Evolutionary conservation across 352 stramenopile genomes (phyloP).

Genomic region (Salisapilia sapeloensis): DNA sequence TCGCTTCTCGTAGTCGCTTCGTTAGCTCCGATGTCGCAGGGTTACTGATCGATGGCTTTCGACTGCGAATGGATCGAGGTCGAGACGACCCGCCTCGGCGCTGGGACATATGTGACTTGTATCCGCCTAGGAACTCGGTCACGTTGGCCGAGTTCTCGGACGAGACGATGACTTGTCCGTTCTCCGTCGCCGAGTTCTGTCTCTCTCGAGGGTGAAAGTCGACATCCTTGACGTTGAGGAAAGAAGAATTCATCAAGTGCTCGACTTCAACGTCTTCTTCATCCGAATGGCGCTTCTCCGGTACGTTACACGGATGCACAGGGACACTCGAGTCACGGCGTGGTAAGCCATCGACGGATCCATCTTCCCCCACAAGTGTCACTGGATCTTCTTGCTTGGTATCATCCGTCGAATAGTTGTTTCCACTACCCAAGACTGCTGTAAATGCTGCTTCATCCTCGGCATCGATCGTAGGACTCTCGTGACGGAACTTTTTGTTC

Average conservation of each 20-base stretch:
- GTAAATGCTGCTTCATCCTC: no score
- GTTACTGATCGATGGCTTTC: conserved; percentile 18
- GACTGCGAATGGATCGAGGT: conserved; percentile 19
- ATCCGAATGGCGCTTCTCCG: no score
- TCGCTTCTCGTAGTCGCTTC: conserved; percentile 24
- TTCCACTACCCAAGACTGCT: no score
- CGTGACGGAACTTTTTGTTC: no score
- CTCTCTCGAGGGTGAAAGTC: conserved; percentile 11
- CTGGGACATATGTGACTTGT: conserved; percentile 27
- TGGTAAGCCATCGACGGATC: no score
- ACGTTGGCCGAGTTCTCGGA: conserved; percentile 25
- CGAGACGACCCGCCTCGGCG: conserved; percentile 14
- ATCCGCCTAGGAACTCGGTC: conserved; percentile 47
- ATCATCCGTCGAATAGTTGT: no score
- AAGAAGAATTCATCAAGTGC: conserved; percentile 22
- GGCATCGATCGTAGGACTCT: no score
- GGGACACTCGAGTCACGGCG: no score
- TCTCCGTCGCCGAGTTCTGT: conserved; percentile 5
- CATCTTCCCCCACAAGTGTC: no score
- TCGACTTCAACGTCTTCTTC: conserved; percentile 31
- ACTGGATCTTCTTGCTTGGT: no score
- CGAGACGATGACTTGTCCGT: conserved; percentile 16
- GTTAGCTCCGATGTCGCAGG: conserved; percentile 19
- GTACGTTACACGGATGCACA: no score
- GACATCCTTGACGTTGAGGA: conserved; percentile 32